Conservation (phyloP, 129 eudicot genomes). For the Arctium minus region DNA sequence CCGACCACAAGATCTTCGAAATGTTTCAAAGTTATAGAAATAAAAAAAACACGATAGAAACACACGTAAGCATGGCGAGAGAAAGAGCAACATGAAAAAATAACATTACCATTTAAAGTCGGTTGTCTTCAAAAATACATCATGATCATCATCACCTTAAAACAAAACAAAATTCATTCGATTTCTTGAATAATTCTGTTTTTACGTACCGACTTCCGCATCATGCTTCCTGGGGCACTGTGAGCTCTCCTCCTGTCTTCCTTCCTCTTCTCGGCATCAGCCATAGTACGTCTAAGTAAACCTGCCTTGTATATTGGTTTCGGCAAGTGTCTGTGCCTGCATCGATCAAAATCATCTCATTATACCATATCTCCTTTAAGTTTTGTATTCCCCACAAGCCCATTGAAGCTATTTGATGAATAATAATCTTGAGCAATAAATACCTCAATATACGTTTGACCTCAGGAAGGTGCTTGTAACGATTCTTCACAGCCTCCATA, state of each 20-base stretch:
- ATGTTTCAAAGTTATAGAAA: not conserved
- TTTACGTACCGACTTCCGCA: constrained; percentile 51
- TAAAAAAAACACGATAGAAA: too few species aligned
- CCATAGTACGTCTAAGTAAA: constrained; percentile 55
- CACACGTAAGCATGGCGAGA: not conserved
- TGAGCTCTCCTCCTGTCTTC: constrained; percentile 86
- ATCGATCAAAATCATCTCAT: constrained; percentile 8
- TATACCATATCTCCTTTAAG: not conserved
- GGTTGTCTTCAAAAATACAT: not conserved
- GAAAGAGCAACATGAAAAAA: not conserved
- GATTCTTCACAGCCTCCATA: constrained; percentile 76
- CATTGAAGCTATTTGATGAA: not conserved
- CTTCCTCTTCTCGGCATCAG: constrained; percentile 62
- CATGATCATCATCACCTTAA: not conserved
- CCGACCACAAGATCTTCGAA: not conserved
- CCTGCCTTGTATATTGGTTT: constrained; percentile 79
- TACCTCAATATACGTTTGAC: constrained; percentile 91
- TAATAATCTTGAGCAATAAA: not conserved
- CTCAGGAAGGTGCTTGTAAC: constrained; percentile 96
- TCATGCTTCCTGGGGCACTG: constrained; percentile 75
- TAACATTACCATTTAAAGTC: not conserved
- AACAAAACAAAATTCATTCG: constrained; percentile 40
- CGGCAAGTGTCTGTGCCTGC: constrained; percentile 95
- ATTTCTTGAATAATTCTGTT: constrained; percentile 64
- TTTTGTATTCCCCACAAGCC: not conserved